Base-by-base conservation (phyloP, 345 rosid species). In the Raphanus raphanistrum region DNA sequence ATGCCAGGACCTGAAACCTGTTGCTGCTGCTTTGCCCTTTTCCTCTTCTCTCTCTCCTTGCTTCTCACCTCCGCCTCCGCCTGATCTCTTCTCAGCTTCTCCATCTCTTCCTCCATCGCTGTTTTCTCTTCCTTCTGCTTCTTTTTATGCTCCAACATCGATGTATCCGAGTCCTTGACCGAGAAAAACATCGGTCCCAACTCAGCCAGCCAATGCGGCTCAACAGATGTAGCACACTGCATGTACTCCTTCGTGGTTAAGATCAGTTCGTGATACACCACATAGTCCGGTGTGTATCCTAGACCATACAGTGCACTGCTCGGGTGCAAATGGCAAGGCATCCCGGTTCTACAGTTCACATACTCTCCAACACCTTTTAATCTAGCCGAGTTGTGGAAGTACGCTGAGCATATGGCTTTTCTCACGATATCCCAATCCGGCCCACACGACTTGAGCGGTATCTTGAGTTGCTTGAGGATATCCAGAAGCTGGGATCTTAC, bases 61-160 rank as follows among this genome's bases (percentile, higher is more conserved):
- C 66, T 82, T 69, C 78, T 79, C 68, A 35, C 78, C 81, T 92
- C 91, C 2, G 58, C 81, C 79, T 85, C 92, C 2, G 86, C 98
- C 75, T 92, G 97, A 61, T 59, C 84, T 82, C 84, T 92, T 82
- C 98, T 88, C 86, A 91, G 70, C 71, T 83, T 88, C 70, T 92
- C 99, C 98, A 90, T 90, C 72, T 92, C 98, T 87, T 88, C 94
- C 79, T 92, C 99, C 99, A 92, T 92, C 0, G 96, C 96, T 0
- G 96, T 85, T 81, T 92, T 95, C 62, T 87, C 94, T 76, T 90
- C 90, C 83, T 92, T 92, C 82, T 95, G 95, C 76, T 80, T 95
- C 74, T 88, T 92, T 82, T 91, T 95, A 79, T 92, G 99, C 84
- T 91, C 99, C 81, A 90, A 67, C 90, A 92, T 81, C 0, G 98